Conservation (phyloP, 164 flowering plant genomes). For the Dillenia suffruticosa region DNA sequence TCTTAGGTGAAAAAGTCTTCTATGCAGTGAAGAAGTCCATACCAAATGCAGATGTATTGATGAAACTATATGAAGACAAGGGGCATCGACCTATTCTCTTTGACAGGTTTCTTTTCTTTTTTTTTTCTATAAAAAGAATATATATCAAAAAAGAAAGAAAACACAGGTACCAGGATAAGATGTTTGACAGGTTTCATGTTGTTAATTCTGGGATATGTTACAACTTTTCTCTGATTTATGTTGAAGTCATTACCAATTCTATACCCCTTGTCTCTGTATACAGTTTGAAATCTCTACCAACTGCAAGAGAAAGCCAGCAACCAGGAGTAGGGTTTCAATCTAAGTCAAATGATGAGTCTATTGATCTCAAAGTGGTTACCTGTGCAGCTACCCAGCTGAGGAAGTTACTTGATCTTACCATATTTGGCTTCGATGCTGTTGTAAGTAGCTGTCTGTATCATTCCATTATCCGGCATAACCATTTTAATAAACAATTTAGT, state of each 20-base stretch:
- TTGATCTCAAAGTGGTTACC: constrained; percentile 70
- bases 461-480: too few relatives aligned
- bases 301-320: constrained; percentile 24
- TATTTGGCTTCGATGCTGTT: constrained; percentile 95
- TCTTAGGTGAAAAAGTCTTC: constrained; percentile 70
- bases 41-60: constrained; percentile 56
- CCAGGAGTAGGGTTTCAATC: constrained; percentile 11
- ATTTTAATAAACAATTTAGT: too few relatives aligned
- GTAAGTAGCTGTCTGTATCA: constrained; percentile 37
- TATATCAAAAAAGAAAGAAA: too few relatives aligned
- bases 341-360: constrained; percentile 11
- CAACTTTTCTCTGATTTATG: background rate
- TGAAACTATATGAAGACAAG: constrained; percentile 42
- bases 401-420: constrained; percentile 60
- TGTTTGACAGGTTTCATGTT: constrained; percentile 52
- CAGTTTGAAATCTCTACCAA: constrained; percentile 91
- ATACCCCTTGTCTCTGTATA: constrained; percentile 2
- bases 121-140: background rate
- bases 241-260: background rate
- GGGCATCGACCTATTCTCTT: constrained; percentile 58
- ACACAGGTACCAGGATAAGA: too few relatives aligned
- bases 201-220: background rate
- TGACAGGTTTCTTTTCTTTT: constrained; percentile 36
- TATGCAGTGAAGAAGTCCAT: constrained; percentile 78
- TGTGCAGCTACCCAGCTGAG: constrained; percentile 75